These are phyloP conservation scores for Flammula alnicola DNA, from an alignment of 1,284 basidiomycete species.

Conservation along the genomic window DNA sequence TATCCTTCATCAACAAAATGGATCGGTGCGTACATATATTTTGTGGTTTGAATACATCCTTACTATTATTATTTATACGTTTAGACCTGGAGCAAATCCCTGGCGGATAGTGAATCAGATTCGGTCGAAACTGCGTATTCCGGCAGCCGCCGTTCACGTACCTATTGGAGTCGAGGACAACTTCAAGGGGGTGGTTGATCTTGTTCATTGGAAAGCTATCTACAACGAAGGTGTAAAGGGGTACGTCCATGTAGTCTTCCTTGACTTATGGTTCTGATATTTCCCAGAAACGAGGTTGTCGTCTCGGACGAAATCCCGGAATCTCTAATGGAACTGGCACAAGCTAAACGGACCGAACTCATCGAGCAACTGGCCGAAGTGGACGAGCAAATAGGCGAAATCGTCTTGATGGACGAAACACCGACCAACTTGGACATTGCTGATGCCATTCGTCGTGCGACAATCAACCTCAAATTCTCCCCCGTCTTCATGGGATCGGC, in stretches of 20 bases:
- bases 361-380: conserved; percentile 97
- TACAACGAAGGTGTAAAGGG: conserved; percentile 97
- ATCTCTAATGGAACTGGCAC: conserved; percentile 72
- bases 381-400: conserved; percentile 93
- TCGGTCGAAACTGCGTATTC: conserved; percentile 88
- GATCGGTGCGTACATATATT: conserved; percentile 64
- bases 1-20: conserved; percentile 99
- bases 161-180: conserved; percentile 94
- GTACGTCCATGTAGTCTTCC: conserved; percentile 47
- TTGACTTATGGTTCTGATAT: conserved; percentile 36
- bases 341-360: conserved; percentile 87
- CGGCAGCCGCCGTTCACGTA: conserved; percentile 95
- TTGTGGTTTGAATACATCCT: conserved; percentile 78
- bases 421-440: conserved; percentile 80
- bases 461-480: conserved; percentile 88
- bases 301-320: conserved; percentile 91
- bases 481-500: conserved; percentile 98
- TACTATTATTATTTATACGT: conserved; percentile 5
- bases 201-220: conserved; percentile 93
- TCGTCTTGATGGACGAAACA: conserved; percentile 86
- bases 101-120: conserved; percentile 96
- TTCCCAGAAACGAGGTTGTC: conserved; percentile 72
- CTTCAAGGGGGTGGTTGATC: conserved; percentile 90
- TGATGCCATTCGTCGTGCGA: conserved; percentile 88
- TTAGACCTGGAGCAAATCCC: conserved; percentile 93